Conservation (phyloP, 2,329 filamentous ascomycete species). For the Trichoderma simmonsii region DNA sequence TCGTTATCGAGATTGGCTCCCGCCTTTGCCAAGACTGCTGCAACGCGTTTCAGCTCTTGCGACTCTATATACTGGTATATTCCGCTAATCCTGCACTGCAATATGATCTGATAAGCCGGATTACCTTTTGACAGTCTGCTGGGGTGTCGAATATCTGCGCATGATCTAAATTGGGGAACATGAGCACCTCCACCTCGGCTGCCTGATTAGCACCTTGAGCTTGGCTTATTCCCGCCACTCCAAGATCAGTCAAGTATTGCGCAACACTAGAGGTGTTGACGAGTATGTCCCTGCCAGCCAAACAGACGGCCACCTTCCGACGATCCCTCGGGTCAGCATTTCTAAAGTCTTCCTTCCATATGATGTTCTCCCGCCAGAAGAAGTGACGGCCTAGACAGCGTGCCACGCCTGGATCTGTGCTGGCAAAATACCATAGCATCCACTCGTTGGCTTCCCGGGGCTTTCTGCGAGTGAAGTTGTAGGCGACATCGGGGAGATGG, state of each 20-base stretch:
- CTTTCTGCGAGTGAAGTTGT: conserved; percentile 61
- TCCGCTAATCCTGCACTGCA: conserved; percentile 23
- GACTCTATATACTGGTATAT: conserved; percentile 4
- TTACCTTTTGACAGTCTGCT: conserved; percentile 28
- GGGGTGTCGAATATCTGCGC: conserved; percentile 56
- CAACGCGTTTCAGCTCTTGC: not conserved
- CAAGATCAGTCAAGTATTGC: conserved; percentile 45
- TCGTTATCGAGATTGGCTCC: conserved; percentile 4
- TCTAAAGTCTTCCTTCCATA: conserved; percentile 64
- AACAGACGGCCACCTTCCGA: conserved; percentile 51
- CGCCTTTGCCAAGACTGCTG: not conserved
- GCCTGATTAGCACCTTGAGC: conserved; percentile 19
- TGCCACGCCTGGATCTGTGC: conserved; percentile 63
- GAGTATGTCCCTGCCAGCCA: conserved; percentile 62
- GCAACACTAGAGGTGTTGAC: conserved; percentile 58
- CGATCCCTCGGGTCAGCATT: conserved; percentile 22
- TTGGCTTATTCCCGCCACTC: not conserved
- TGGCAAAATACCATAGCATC: conserved; percentile 68
- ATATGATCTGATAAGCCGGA: conserved; percentile 30
- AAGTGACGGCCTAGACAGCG: conserved; percentile 63
- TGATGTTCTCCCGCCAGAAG: conserved; percentile 68
- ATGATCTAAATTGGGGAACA: conserved; percentile 61
- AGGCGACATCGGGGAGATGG: conserved; percentile 67
- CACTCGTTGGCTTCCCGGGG: conserved; percentile 63
- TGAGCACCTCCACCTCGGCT: conserved; percentile 51